These are phyloP conservation scores for Mesembryanthemum crystallinum DNA, from an alignment of 148 eudicot genomes.

Conservation along the genomic window DNA sequence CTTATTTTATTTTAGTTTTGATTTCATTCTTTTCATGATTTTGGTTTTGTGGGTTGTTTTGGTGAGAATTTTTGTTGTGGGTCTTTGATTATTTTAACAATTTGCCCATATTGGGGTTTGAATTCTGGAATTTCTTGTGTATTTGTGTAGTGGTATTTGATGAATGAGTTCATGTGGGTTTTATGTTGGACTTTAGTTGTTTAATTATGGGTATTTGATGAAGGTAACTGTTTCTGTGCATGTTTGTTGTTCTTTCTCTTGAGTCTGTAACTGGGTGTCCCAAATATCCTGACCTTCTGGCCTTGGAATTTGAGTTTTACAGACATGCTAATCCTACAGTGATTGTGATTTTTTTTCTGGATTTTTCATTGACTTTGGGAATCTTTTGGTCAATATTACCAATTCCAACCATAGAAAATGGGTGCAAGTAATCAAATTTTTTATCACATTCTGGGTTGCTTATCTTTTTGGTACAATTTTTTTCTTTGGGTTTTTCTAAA, in stretches of 20 bases:
- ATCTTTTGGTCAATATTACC: too few species aligned
- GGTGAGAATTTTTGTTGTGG: not conserved
- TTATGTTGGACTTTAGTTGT: not conserved
- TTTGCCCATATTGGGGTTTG: not conserved
- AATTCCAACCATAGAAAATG: too few species aligned
- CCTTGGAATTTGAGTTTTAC: too few species aligned
- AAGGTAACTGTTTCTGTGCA: not conserved
- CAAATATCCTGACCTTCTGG: too few species aligned
- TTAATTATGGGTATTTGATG: constrained; percentile 1
- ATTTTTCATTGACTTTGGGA: too few species aligned
- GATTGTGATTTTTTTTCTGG: too few species aligned
- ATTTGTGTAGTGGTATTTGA: constrained; percentile 8
- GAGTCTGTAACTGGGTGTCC: too few species aligned
- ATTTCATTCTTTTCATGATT: not conserved
- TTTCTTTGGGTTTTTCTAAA: too few species aligned
- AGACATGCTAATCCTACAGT: too few species aligned
- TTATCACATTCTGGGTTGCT: too few species aligned
- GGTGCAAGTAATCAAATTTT: too few species aligned
- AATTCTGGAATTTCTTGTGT: not conserved
- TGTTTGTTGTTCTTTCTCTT: not conserved
- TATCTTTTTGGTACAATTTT: too few species aligned
- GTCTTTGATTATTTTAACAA: not conserved
- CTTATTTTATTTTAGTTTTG: not conserved
- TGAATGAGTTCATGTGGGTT: constrained; percentile 5
- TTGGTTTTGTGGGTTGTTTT: not conserved